Percentiles rank a stretch among this genome's conserved stretches.
Evolutionary conservation across 345 rosid species (phyloP).

Genomic region (Balakata baccata): DNA sequence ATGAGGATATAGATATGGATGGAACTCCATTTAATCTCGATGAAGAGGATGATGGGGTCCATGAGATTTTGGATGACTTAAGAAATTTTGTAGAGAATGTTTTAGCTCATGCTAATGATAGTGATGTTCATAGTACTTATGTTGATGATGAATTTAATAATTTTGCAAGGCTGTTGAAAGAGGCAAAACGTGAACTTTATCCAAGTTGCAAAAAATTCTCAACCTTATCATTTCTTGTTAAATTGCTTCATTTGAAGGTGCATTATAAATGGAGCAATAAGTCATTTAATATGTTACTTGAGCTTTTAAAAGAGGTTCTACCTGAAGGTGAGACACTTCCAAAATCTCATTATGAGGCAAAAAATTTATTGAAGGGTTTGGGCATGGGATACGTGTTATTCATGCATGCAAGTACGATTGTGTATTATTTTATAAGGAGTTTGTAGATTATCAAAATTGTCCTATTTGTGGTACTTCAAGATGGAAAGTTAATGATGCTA

Average conservation of each 20-base stretch:
- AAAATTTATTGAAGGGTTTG: neutral
- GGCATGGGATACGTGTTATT: constrained; percentile 13
- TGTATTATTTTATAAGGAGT: constrained; percentile 11
- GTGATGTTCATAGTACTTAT: neutral
- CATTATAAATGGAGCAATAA: neutral
- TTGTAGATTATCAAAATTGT: neutral
- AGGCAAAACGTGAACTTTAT: neutral
- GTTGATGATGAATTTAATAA: neutral
- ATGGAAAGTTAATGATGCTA: neutral
- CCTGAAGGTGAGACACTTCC: neutral
- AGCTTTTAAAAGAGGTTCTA: neutral
- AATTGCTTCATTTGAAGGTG: neutral
- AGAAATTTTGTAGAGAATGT: no score
- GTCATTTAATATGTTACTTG: constrained; percentile 9
- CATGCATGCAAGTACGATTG: constrained; percentile 13
- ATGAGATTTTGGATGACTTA: neutral
- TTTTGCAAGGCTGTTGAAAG: neutral
- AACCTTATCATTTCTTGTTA: neutral
- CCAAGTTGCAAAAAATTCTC: neutral
- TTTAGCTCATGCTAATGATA: neutral
- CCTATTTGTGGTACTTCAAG: neutral
- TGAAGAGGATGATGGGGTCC: neutral
- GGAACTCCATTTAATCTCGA: neutral
- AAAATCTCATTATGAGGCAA: constrained; percentile 4
- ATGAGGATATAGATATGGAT: neutral